phyloP scores from a whole-genome alignment of 2,329 filamentous ascomycete species.

The Metarhizium humberi region DNA sequence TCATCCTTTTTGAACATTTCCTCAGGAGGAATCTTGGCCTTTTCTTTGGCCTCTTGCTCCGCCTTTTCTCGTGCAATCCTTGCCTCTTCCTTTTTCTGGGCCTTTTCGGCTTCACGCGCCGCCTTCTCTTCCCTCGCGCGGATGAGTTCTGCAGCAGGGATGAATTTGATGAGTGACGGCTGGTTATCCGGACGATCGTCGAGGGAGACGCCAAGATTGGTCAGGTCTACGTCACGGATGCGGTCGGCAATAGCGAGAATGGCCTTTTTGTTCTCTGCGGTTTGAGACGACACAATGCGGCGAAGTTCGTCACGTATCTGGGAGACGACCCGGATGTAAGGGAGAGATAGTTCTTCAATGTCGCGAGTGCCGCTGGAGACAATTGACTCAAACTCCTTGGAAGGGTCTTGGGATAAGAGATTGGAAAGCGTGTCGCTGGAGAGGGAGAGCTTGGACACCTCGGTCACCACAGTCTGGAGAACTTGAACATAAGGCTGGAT shows the following conservation, averaged over 20 bases:
- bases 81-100: conserved; percentile 44
- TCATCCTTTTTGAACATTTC: conserved; percentile 50
- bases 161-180: conserved; percentile 64
- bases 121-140: conserved; percentile 50
- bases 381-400: conserved; percentile 36
- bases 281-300: conserved; percentile 36
- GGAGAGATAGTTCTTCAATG: conserved; percentile 42
- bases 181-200: conserved; percentile 64
- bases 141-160: conserved; percentile 47
- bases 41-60: conserved; percentile 45
- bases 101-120: conserved; percentile 52
- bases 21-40: conserved; percentile 44
- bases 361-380: conserved; percentile 37
- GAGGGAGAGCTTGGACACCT: conserved; percentile 39
- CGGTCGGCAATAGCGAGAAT: conserved; percentile 70
- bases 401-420: conserved; percentile 34
- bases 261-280: conserved; percentile 52
- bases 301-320: conserved; percentile 54
- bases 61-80: conserved; percentile 38
- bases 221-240: conserved; percentile 73
- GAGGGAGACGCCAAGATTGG: conserved; percentile 75
- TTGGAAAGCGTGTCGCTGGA: conserved; percentile 32
- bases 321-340: conserved; percentile 46
- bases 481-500: conserved; percentile 38
- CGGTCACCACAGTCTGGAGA: conserved; percentile 34